A percentile compares a stretch with the other conserved stretches of the same genome.
Evolutionary conservation across 2,329 filamentous ascomycete species (phyloP).

Genomic region (Colletotrichum melonis): DNA sequence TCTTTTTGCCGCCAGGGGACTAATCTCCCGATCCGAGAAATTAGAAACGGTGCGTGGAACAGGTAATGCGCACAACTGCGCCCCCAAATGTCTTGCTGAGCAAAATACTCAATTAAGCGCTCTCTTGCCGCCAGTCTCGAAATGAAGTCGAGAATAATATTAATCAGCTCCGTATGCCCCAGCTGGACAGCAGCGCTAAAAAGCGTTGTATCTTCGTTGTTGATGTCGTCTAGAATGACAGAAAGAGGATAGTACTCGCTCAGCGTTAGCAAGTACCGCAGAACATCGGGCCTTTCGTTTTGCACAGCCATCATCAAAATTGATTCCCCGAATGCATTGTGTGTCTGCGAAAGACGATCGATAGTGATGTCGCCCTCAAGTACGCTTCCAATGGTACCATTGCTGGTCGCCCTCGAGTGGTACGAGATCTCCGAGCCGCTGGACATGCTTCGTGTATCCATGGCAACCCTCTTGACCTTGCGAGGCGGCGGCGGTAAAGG

Average conservation of each 20-base stretch:
- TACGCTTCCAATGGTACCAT: constrained; percentile 78
- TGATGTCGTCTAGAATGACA: constrained; percentile 82
- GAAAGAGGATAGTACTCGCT: constrained; percentile 79
- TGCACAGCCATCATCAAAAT: constrained; percentile 89
- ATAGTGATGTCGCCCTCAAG: constrained; percentile 90
- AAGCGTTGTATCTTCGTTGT: constrained; percentile 90
- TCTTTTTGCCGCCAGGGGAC: constrained; percentile 92
- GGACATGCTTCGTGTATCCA: constrained; percentile 91
- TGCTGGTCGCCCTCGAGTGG: constrained; percentile 81
- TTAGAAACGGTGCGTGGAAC: constrained; percentile 88
- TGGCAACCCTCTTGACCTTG: constrained; percentile 79
- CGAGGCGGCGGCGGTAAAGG: constrained; percentile 58
- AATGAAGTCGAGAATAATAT: constrained; percentile 79
- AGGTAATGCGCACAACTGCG: constrained; percentile 95
- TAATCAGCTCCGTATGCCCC: constrained; percentile 79
- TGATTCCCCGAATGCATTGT: constrained; percentile 80
- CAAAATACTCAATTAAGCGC: constrained; percentile 75
- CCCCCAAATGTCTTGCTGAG: constrained; percentile 83
- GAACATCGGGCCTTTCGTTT: constrained; percentile 74
- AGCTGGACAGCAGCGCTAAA: constrained; percentile 91
- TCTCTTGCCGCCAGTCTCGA: constrained; percentile 65
- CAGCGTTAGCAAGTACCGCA: constrained; percentile 84
- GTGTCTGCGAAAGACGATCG: constrained; percentile 79
- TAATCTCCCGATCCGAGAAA: constrained; percentile 78
- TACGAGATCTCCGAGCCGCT: constrained; percentile 87